Conservation (phyloP, 2,329 filamentous ascomycete genomes). For the Curvularia hawaiiensis region DNA sequence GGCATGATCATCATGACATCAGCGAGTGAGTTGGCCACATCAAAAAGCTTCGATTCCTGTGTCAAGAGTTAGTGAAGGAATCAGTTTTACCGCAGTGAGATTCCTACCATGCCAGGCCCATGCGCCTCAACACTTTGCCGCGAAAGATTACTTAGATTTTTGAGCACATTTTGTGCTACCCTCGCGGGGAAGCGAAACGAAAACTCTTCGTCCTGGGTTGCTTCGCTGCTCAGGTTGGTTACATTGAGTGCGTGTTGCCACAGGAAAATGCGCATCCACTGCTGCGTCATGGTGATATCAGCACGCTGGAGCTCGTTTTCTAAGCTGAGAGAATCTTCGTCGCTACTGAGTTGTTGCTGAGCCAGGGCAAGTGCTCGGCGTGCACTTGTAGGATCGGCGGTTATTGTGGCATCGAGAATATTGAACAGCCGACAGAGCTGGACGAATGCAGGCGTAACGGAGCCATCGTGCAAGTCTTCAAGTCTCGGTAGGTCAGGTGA, state of each 20-base stretch:
- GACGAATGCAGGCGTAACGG: conserved; percentile 41
- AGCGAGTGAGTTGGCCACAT: conserved; percentile 44
- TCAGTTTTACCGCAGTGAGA: neutral
- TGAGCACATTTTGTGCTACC: conserved; percentile 42
- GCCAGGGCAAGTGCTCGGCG: conserved; percentile 38
- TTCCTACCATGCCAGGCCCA: conserved; percentile 43
- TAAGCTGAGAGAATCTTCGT: conserved; percentile 33
- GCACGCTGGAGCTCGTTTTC: conserved; percentile 46
- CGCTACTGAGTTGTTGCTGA: conserved; percentile 41
- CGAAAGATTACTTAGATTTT: conserved; percentile 37
- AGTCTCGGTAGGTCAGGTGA: conserved; percentile 35
- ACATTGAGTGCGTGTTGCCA: conserved; percentile 46
- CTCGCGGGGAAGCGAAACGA: conserved; percentile 44
- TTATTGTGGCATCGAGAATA: conserved; percentile 43
- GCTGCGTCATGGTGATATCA: conserved; percentile 46
- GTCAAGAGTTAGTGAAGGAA: conserved; percentile 1
- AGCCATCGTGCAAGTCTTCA: conserved; percentile 40
- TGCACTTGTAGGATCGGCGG: conserved; percentile 36
- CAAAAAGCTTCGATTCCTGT: conserved; percentile 45
- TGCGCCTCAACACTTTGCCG: conserved; percentile 43
- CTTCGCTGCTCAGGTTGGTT: conserved; percentile 36
- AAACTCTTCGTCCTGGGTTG: conserved; percentile 39
- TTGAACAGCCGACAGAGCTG: conserved; percentile 44
- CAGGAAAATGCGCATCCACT: conserved; percentile 46
- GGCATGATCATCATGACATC: conserved; percentile 47